Evolutionary conservation across 2,329 filamentous ascomycete genomes (phyloP), one percentile per base, ranked within the genome.

Genomic region (Ophiocordyceps camponoti-floridani): DNA sequence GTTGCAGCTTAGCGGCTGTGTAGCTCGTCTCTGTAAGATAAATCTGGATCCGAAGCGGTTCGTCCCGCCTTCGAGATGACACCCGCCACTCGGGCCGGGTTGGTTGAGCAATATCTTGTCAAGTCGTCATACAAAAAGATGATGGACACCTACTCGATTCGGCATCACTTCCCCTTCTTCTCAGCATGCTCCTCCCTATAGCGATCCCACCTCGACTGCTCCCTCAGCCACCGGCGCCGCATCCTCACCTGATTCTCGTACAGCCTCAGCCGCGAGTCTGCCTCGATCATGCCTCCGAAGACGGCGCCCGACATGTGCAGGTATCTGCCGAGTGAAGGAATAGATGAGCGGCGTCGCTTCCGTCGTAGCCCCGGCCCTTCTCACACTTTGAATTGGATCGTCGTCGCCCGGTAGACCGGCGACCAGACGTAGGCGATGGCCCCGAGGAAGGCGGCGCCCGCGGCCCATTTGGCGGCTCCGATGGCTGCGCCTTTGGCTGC

Each of bases 1-100:
- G 49, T 72, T 98, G 47, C 91, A 98, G 63, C 71, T 98, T 41
- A 93, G 86, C 57, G 91, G 89, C 11, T 96, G 89, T 58, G 73
- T 98, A 19, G 87, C 85, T 14, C 80, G 89, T 54, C 69, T 98
- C 46, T 91, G 86, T 66, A 94, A 83, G 69, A 80, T 96, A 60
- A 95, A 95, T 62, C 96, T 98, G 89, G 84, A 94, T 56, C 83
- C 86, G 3, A 80, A 83, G 59, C 73, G 82, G 48, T 95, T 95
- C 58, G 69, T 70, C 52, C 50, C 56, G 37, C 46, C 60, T 16
- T 55, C 57, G 42, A 64, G 60, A 54, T 64, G 54, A 58, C 14
- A 44, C 42, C 23, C 3, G 43, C 41, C 48, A 37, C 33, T 30
- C 41, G 4, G 30, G 14, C 47, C 58, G 59, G 60, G 58, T 63